phyloP scores from a whole-genome alignment of 106 monocot genomes.

The Amphibolis antarctica region DNA sequence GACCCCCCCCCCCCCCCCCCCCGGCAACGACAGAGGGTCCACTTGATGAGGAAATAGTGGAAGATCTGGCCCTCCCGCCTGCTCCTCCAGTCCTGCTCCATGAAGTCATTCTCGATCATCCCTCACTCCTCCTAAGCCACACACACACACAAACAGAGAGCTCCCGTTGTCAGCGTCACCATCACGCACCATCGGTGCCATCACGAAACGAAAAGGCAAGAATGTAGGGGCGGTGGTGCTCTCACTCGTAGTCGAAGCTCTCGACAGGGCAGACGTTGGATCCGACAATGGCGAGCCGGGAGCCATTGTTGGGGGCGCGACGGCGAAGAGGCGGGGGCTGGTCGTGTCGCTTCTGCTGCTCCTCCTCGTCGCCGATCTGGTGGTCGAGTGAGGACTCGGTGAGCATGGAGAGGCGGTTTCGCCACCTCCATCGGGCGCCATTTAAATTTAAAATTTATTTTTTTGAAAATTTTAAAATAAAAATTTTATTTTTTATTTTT shows the following conservation, averaged over 20 bases:
- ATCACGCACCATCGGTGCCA: not conserved
- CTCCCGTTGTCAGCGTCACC: not conserved
- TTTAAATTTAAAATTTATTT: no score
- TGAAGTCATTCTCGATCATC: conserved; percentile 55
- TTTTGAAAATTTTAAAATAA: no score
- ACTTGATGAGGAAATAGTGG: conserved; percentile 54
- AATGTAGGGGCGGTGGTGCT: not conserved
- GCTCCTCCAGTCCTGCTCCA: conserved; percentile 65
- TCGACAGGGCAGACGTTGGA: conserved; percentile 72
- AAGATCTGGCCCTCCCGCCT: conserved; percentile 36
- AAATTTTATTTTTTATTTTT: no score
- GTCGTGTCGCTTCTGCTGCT: not conserved
- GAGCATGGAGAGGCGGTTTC: no score
- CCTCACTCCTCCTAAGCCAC: conserved; percentile 12
- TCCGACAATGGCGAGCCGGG: conserved; percentile 78
- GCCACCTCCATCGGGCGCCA: no score
- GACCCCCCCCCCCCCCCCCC: no score
- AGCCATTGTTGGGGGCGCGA: conserved; percentile 46
- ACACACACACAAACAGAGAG: not conserved
- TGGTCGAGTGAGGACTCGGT: not conserved
- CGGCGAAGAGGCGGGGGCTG: conserved; percentile 26
- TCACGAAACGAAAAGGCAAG: not conserved
- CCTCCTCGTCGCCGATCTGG: conserved; percentile 2
- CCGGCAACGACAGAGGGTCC: conserved; percentile 32
- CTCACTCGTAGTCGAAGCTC: conserved; percentile 85